Evolutionary conservation across 305 asterid genomes (phyloP), one percentile per base, ranked within the genome.

Genomic region (Petunia hybrid): DNA sequence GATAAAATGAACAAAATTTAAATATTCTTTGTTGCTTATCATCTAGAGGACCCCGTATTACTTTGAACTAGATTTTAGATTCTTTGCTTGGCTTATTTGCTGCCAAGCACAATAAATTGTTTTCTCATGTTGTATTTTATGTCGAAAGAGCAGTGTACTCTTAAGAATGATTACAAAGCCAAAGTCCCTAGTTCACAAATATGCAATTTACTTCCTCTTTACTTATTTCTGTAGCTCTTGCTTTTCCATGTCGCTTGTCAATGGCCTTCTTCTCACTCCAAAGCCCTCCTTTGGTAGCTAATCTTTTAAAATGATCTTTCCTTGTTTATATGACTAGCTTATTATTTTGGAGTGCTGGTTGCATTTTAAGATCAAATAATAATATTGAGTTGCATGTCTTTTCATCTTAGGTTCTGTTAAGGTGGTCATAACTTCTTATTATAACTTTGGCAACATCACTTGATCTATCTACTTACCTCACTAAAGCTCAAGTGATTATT

Each of bases 91-190:
- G 64, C 64, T 40, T 74, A 38, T 51, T 13, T 73, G 63, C 14
- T 36, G 46, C 78, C 78, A 73, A 74, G 64, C 36, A 74, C 14
- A 74, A 74, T 74, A 74, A 74, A 36, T 74, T 63, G 36, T 74
- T 36, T 74, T 74, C 63, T 74, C 46, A 51, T 51, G 57, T 35
- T 69, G 41, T 8, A 22, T 39, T 69, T 69, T 35, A 16, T 69
- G 76, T 39, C 57, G 57, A 16, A 43, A 40, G 10, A 9, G 16
- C 57, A 43, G 43, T 69, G 41, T 8, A 5, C 12, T 8, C 48
- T 73, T 36, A 35, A 51, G 36, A 13, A 51, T 51, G 8, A 12
- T 35, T 36, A 73, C 78, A 43, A 8, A 43, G 76, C 76, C 57
- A 22, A 68, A 68, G 40, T 16, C n/a, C 10, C n/a, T n/a, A 5